Base-by-base conservation (phyloP, 75 land plant species). In the Gnetum montanum region DNA sequence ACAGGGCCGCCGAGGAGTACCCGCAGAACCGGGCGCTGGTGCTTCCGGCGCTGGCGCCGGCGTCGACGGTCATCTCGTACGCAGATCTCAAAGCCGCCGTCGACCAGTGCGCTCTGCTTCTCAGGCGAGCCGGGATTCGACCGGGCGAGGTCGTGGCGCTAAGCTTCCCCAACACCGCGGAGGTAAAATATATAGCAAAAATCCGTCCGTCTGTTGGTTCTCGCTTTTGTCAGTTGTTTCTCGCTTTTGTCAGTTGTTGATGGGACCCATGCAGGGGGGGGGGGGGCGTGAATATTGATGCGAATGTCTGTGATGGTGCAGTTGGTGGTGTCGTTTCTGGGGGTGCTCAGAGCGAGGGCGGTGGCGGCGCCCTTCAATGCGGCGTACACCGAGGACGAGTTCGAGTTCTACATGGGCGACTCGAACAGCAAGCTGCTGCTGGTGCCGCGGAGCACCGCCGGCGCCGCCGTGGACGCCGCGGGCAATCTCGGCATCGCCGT, bases 341-440 rank as follows among this genome's bases (percentile, higher is more conserved):
- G 96, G 20, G 83, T 80, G 27, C 76, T 94, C 15, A 75, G 85
- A 48, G 72, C 64, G 28, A 71, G 91, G 34, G 95, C 80, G 15
- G 73, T 73, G 11, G 98, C 91, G 20, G 96, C 91, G 38, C 98
- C 98, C 35, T 65, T 94, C 5, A 94, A 94, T 57, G 27, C 88
- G 16, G 88, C 88, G 6, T 94, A 90, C 81, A 94, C 98, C 10
- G 67, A 60, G 0, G 98, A 94, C 5, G 98, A 94, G 63, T 94
- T 90, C 57, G 79, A 70, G 62, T 94, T 94, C 50, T 94, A 77
- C 61, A 30, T 94, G 26, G 77, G 81, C 35, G 98, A 94, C 47
- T 89, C 98, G 6, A 76, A 57, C 15, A 75, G 96, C 25, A 76
- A 67, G 48, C 69, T 94, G 13, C 72, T 94, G 10, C 10, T 94